phyloP scores from a whole-genome alignment of 345 rosid genomes.

The Toxicodendron radicans region DNA sequence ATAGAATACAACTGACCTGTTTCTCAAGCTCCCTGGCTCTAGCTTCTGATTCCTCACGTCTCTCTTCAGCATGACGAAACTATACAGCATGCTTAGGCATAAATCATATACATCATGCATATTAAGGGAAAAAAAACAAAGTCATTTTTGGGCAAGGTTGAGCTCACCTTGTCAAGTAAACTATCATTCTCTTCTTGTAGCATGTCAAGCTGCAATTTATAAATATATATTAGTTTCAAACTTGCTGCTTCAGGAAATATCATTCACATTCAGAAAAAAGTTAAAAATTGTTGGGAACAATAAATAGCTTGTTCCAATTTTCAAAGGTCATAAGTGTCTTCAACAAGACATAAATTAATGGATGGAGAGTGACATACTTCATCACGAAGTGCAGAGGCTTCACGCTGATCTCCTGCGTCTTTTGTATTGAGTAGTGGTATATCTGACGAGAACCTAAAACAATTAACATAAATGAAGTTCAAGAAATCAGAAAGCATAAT shows the following conservation, averaged over 20 bases:
- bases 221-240: slow-evolving; percentile 28
- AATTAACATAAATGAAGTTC: slow-evolving; percentile 16
- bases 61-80: slow-evolving; percentile 83
- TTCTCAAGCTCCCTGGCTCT: slow-evolving; percentile 96
- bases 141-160: background rate
- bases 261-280: slow-evolving; percentile 31
- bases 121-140: slow-evolving; percentile 18
- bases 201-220: slow-evolving; percentile 84
- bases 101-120: slow-evolving; percentile 21
- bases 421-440: slow-evolving; percentile 53
- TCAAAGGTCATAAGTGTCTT: background rate
- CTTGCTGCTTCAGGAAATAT: slow-evolving; percentile 12
- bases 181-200: slow-evolving; percentile 87
- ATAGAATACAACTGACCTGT: slow-evolving; percentile 53
- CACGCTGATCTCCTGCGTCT: slow-evolving; percentile 73
- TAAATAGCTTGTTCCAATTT: slow-evolving; percentile 3
- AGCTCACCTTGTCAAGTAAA: slow-evolving; percentile 62
- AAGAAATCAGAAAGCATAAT: background rate
- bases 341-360: slow-evolving; percentile 9
- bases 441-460: slow-evolving; percentile 66
- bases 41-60: slow-evolving; percentile 83
- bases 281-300: slow-evolving; percentile 4
- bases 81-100: slow-evolving; percentile 35
- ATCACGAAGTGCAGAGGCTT: slow-evolving; percentile 96
- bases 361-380: slow-evolving; percentile 59